Percentiles rank a stretch among this genome's conserved stretches.
Evolutionary conservation across 139 green algal species (phyloP).

Genomic region (Closterium sp.): DNA sequence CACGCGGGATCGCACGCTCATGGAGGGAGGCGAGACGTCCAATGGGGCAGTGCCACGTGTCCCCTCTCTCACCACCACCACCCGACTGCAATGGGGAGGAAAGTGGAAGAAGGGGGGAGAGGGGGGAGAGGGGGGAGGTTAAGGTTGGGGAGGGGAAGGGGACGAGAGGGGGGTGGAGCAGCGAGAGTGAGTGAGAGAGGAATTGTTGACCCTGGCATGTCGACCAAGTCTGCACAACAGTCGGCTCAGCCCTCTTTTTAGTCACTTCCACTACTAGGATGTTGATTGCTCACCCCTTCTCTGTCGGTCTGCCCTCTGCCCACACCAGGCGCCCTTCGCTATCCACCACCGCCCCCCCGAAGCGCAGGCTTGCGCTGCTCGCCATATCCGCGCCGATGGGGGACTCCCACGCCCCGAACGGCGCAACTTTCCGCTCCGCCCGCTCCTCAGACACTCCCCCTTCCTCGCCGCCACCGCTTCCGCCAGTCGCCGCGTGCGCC

Average conservation of each 20-base stretch:
- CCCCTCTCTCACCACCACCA: slow-evolving; percentile 62
- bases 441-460: not conserved
- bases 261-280: not conserved
- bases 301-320: slow-evolving; percentile 64
- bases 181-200: too few relatives aligned
- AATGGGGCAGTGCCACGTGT: not conserved
- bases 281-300: slow-evolving; percentile 53
- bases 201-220: too few relatives aligned
- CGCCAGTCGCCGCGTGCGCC: not conserved
- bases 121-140: too few relatives aligned
- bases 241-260: not conserved
- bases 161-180: too few relatives aligned
- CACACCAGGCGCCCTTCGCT: slow-evolving; percentile 59
- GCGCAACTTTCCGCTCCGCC: slow-evolving; percentile 10
- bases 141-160: too few relatives aligned
- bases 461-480: not conserved
- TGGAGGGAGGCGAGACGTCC: slow-evolving; percentile 67
- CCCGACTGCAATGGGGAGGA: slow-evolving; percentile 24
- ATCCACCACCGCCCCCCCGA: slow-evolving; percentile 47
- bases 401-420: slow-evolving; percentile 56
- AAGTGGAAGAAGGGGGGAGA: not conserved
- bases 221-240: not conserved
- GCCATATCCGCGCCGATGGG: slow-evolving; percentile 67
- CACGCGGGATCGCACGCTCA: slow-evolving; percentile 74
- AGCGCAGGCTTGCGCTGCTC: slow-evolving; percentile 46